These are phyloP conservation scores for Fragaria vesca DNA, from an alignment of 306 rosid species.

Conservation along the genomic window DNA sequence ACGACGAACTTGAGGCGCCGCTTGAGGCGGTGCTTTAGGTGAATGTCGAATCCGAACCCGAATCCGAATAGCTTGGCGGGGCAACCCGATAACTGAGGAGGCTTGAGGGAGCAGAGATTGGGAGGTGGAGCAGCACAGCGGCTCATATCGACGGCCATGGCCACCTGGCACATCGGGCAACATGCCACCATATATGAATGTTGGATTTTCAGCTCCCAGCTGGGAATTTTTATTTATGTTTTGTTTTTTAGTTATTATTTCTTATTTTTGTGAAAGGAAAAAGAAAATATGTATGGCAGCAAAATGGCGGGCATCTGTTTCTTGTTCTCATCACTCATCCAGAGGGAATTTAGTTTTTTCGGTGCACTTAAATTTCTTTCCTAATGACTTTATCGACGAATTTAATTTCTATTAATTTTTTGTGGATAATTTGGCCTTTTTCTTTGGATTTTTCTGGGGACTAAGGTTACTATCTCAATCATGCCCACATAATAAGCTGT, in stretches of 20 bases:
- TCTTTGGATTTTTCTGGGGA: not conserved
- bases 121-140: constrained; percentile 36
- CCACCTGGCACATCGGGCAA: constrained; percentile 55
- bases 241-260: not conserved
- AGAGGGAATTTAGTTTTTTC: not conserved
- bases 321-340: not conserved
- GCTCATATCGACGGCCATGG: constrained; percentile 51
- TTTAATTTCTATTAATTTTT: not conserved
- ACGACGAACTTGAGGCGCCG: constrained; percentile 55
- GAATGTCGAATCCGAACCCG: constrained; percentile 36
- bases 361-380: not conserved
- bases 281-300: constrained; percentile 16
- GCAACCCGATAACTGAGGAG: constrained; percentile 34
- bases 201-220: not conserved
- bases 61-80: constrained; percentile 31
- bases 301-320: constrained; percentile 25
- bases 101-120: constrained; percentile 34
- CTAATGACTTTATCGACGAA: not conserved
- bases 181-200: constrained; percentile 49
- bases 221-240: not conserved
- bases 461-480: not conserved
- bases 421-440: constrained; percentile 5
- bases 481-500: not conserved
- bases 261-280: constrained; percentile 19
- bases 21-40: constrained; percentile 39